Evolutionary conservation across 352 stramenopile species (phyloP), one percentile per base, ranked within the genome.

Genomic region (Phytophthora cryptogea): DNA sequence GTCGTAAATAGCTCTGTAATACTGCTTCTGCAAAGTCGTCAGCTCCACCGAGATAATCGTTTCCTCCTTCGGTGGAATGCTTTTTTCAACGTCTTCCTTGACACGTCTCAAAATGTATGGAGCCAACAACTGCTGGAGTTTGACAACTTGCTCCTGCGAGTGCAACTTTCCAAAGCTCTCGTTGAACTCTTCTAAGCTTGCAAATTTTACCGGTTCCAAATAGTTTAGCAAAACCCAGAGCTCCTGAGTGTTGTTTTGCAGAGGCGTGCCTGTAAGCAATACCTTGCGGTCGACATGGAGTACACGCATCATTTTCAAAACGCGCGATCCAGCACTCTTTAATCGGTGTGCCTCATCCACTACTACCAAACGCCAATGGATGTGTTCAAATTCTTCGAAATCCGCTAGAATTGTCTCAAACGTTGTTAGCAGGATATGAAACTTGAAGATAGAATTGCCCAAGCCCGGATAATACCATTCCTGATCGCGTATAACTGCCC

Each of bases 1-100:
- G 76, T 99, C 97, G 73, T 99, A 99, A 20, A 99, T 96, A 2
- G 98, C 97, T 27, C 97, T 82, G 68, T 99, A 99, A 70, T 99
- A 99, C 71, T 99, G 95, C 77, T 99, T 99, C 74, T 99, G 98
- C 28, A 99, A 45, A 20, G 95, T 93, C 7, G 97, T 99, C 31
- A 99, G 79, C 67, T 99, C 96, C 58, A 99, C 92, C 13, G 96
- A 88, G 30, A 98, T 94, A 45, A 98, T 98, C 5, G 92, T 98
- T 63, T 98, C 94, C 68, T 99, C 95, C 66, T 99, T 99, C 0
- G 95, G 95, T 20, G 97, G 97, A 48, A 98, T 95, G 30, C 88
- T 97, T 71, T 98, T 98, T 49, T 98, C 93, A 13, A 98, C 92
- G 48, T 98, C 96, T 73, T 99, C 96, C 73, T 99, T 99, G 23